Evolutionary conservation across 1,284 basidiomycete species (phyloP), one percentile per base, ranked within the genome.

Genomic region (Heterobasidion parviporum): DNA sequence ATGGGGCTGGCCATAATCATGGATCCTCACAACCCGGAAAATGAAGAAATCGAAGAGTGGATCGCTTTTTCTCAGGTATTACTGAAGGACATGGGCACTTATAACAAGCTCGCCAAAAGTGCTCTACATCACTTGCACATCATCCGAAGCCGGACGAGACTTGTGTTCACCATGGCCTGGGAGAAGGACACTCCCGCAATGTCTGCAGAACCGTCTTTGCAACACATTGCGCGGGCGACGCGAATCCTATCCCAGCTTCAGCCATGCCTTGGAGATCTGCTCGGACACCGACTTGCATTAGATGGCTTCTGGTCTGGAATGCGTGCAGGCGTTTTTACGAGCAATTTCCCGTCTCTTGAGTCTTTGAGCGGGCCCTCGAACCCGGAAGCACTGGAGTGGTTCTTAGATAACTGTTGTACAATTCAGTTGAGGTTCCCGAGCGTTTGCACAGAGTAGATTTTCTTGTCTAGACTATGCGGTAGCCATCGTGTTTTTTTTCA

Each of bases 41-140:
- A 60, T 41, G 59, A 62, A 45, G 62, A 65, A 48, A 46, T 65
- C 3, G 62, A 61, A 49, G 62, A 62, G 36, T 65, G 64, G 64
- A 61, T 65, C 20, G 54, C 54, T 15, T 53, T 65, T 38, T 62
- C 64, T 4, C 57, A 56, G 35, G 55, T 55, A 34, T 34, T 65
- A 52, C 52, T 63, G 8, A 34, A 49, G 35, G 41, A 46, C 7
- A 34, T 60, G 18, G 51, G 49, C 20, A 47, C 60, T 20, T 48
- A 56, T 9, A 64, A 62, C 45, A 46, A 51, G 6, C 56, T 62
- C 5, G 63, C 63, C 6, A 36, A 44, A 7, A 63, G 55, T 20
- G 63, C 63, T n/a, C 53, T 64, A 33, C 56, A 58, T 9, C 56
- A 59, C 26, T 12, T 64, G 10, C 54, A 59, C 10, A 58, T 61